Base-by-base conservation (phyloP, 495 filamentous ascomycete genomes). In the Trichoderma asperelloides region DNA sequence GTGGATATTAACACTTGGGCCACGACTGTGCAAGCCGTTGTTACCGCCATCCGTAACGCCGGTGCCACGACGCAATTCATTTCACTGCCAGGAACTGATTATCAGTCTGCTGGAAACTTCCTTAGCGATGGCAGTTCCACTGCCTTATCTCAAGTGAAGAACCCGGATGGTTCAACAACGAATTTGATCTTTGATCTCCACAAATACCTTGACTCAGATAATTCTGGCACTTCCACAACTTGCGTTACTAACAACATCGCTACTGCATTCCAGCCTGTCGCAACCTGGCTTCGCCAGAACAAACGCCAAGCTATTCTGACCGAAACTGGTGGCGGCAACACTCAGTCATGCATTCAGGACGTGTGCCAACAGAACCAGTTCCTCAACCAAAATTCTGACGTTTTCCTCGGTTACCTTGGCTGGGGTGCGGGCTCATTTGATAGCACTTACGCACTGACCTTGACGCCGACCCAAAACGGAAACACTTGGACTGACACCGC, bases 201-300 rank as follows among this genome's bases (percentile, higher is more conserved):
- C 64, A 82, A 86, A 69, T 87, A 87, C 73, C 78, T 85, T 51
- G 85, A 87, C 70, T 75, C 69, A 18, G 85, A 86, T 70, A 77
- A 78, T 72, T 80, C 76, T 15, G 85, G 85, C 45, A 85, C 83
- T 5, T 75, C 81, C 74, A 70, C 78, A 21, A 72, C 78, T 6
- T 87, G 85, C 76, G 72, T 76, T 30, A 82, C 76, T 8, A 77
- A 82, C 68, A 80, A 81, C 68, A 77, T 84, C 66, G 71, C 72
- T 63, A 69, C 51, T 39, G 77, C 78, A 21, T 85, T 86, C 72
- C 66, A 72, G 33, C 76, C 79, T 5, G 76, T 85, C 2, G 78
- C 79, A 0, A 73, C 74, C 16, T 86, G 76, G 75, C 74, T 86
- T 60, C 71, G 80, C 37, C 63, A 70, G 28, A 79, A 84, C 69